Evolutionary conservation across 257 asterid genomes (phyloP), one percentile per base, ranked within the genome.

Genomic region (Solanum paucissectum): DNA sequence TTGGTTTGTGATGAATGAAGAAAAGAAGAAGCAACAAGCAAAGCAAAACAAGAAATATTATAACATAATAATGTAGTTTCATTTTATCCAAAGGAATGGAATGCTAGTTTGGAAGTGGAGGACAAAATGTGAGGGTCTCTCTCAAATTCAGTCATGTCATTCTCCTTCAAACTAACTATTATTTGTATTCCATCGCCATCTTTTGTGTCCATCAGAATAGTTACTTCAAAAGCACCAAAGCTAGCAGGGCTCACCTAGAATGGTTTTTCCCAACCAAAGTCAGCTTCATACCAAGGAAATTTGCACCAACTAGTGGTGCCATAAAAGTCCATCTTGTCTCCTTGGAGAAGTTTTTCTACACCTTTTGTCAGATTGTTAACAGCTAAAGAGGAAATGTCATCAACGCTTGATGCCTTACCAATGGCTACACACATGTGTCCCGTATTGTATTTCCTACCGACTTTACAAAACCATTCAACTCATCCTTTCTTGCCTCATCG

Each of bases 201-300:
- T 40, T 25, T 88, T 5, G 23, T 87, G 27, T 69, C 89, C 74
- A 83, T 40, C 20, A 87, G 34, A 13, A 32, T 34, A 27, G 82
- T 23, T 23, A 21, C 16, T 23, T 40, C 9, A 23, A 9, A 9
- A 40, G 11, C 12, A 9, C 7, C 52, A 7, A 18, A 23, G 21
- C 23, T n/a, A n/a, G n/a, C n/a, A n/a, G n/a, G 13, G 25, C 87
- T 89, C 1, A 77, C 66, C 88, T 84, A 68, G 2, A 20, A 42
- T 0, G 93, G 93, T 58, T 87, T 89, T 27, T 91, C 92, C 93
- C 93, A 91, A 25, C 93, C 93, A 34, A 92, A 92, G 86, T 92
- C 94, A 2, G 82, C 90, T 40, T 87, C 90, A 64, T 87, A 40
- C 60, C 44, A 25, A 40, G 46, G 46, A 0, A 40, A 40, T 40